Base-by-base conservation (phyloP, 1,284 basidiomycete species). In the Ceratorhiza oryzae-sativae region DNA sequence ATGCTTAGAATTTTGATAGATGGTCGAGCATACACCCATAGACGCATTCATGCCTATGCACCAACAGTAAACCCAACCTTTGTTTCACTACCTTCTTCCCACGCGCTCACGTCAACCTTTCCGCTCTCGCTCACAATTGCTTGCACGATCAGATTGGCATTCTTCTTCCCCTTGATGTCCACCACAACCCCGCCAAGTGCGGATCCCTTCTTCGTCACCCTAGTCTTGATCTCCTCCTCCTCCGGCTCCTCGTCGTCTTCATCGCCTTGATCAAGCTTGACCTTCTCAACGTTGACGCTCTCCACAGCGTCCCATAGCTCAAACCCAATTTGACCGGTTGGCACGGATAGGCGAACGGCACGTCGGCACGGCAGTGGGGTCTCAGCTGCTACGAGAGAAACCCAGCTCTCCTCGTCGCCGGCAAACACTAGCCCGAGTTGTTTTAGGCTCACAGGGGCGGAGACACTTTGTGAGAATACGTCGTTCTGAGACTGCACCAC, bases 241-340 rank as follows among this genome's bases (percentile, higher is more conserved):
- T 83, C 82, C 36, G 78, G 77, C 34, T 83, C 82, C 53, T 82
- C 81, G 48, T 81, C 80, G 8, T 81, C 80, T 0, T 84, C 85
- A 5, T 83, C 85, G 48, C 86, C 86, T 46, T 87, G 86, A 46
- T 83, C 84, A 46, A 85, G 86, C 10, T 86, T 84, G 27, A 87
- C 83, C 76, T 86, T 89, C 75, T 94, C 91, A 23, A 93, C 83
- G 77, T 91, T 89, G 77, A 98, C 86, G 13, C 86, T 87, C 77
- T 94, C 90, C 75, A 88, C 87, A 55, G 91, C 93, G 81, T 98
- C 93, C 89, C 93, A 95, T 49, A 98, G 82, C 80, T 96, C 93
- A 74, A 97, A 85, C 15, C 87, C 88, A 58, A 94, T 82, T 42
- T 84, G 85, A n/a, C 85, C 83, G 5, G 89, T 80, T 41, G 86